Conservation (phyloP, 2,329 filamentous ascomycete genomes). For the Ilyonectria robusta region DNA sequence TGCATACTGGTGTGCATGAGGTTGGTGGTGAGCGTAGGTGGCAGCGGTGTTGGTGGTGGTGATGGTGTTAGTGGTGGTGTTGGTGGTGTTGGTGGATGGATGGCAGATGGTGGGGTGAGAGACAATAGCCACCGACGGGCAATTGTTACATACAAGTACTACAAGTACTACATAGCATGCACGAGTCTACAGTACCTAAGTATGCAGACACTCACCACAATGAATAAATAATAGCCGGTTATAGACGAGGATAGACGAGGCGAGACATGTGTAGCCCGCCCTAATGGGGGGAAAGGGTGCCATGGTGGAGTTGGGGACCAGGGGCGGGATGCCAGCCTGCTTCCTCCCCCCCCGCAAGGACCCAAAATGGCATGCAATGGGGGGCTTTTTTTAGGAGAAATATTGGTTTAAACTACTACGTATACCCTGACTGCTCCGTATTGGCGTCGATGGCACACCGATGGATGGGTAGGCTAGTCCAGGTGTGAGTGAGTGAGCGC, state of each 20-base stretch:
- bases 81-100: background rate
- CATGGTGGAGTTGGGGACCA: background rate
- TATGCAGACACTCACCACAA: background rate
- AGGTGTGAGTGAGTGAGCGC: background rate
- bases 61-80: constrained; percentile 3
- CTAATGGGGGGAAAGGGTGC: background rate
- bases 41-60: constrained; percentile 11
- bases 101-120: background rate
- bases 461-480: constrained; percentile 1
- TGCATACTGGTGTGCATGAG: background rate
- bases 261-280: background rate
- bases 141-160: background rate
- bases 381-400: constrained; percentile 4
- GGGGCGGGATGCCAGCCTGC: background rate
- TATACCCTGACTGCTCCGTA: background rate
- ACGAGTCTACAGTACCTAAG: background rate
- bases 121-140: background rate
- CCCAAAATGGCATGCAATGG: background rate
- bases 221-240: background rate
- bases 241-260: background rate
- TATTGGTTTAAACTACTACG: constrained; percentile 8
- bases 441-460: background rate
- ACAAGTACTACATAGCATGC: too few relatives aligned
- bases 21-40: constrained; percentile 9
- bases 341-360: background rate